Percentiles rank a stretch among this genome's conserved stretches.
phyloP scores from a whole-genome alignment of 2,329 filamentous ascomycete genomes.

The Chrysosphaeria jannelii region DNA sequence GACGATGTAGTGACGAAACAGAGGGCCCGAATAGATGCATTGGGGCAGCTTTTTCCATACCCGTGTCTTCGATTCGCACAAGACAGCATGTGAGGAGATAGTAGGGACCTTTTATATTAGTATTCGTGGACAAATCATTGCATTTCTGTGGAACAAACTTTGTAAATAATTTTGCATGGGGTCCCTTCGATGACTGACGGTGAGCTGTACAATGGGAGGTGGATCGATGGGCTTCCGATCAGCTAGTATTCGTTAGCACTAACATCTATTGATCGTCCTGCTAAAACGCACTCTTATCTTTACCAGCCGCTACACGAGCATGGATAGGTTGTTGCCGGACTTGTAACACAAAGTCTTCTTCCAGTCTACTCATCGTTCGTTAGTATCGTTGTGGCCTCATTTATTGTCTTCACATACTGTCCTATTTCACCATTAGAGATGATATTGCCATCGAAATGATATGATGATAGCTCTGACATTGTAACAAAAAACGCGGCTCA shows the following conservation, averaged over 20 bases:
- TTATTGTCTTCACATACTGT: too few species aligned
- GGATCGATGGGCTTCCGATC: slow-evolving; percentile 72
- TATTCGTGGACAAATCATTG: not conserved
- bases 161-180: slow-evolving; percentile 17
- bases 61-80: slow-evolving; percentile 12
- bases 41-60: slow-evolving; percentile 12
- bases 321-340: slow-evolving; percentile 36
- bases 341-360: slow-evolving; percentile 8
- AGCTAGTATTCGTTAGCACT: slow-evolving; percentile 7
- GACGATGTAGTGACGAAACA: slow-evolving; percentile 51
- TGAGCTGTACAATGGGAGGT: slow-evolving; percentile 52
- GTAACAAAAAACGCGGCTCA: too few species aligned
- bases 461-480: too few species aligned
- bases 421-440: too few species aligned
- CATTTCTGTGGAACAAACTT: slow-evolving; percentile 19
- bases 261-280: not conserved
- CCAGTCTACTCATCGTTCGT: too few species aligned
- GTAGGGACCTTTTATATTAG: slow-evolving; percentile 12
- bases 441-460: too few species aligned
- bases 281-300: slow-evolving; percentile 33
- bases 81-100: slow-evolving; percentile 17
- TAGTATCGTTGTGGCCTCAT: too few species aligned
- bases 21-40: slow-evolving; percentile 38
- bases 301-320: slow-evolving; percentile 37
- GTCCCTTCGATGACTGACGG: slow-evolving; percentile 16